Evolutionary conservation across 805 yeast genomes (phyloP), one percentile per base, ranked within the genome.

Genomic region (Ogataea parapolymorpha): DNA sequence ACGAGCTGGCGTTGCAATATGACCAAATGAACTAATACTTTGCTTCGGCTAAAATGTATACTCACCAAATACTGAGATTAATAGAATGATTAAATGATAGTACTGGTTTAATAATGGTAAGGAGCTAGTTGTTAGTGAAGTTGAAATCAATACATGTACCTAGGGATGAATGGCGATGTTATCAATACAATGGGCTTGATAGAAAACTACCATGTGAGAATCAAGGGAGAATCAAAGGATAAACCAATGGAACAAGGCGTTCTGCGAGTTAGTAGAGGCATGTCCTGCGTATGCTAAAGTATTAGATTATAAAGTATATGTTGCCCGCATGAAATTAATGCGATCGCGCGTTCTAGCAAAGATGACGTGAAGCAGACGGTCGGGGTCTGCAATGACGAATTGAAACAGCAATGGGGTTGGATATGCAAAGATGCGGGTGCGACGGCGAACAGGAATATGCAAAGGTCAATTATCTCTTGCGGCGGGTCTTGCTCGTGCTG

Each of bases 1-100:
- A 58, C 27, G 45, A 47, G 22, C 42, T 58, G 35, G 61, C 62
- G 6, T 36, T 48, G 14, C 54, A 49, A 6, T 56, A 56, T 36
- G 57, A 56, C 37, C 18, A 33, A 9, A 22, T 32, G 44, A 18
- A 26, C n/a, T 27, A 27, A 36, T 22, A 36, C 39, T 28, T 28
- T 28, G 33, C 39, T 14, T 32, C 34, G 27, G 23, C 11, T 16
- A 23, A 7, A 8, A 8, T n/a, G 29, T 15, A 24, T 23, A 33
- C 15, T 25, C 12, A 25, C 27, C 27, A 25, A 25, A 25, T 25
- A 25, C 27, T 25, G 13, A 25, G 3, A n/a, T 5, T 25, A 25
- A 25, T 25, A 25, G 14, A n/a, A 25, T 25, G 14, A 25, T 12
- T 25, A 25, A 10, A 10, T 11, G 27, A 25, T 11, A 25, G 3